Percentiles rank a stretch among this genome's conserved stretches.
Evolutionary conservation across 2,329 filamentous ascomycete genomes (phyloP).

Genomic region (Teratosphaeria nubilosa): DNA sequence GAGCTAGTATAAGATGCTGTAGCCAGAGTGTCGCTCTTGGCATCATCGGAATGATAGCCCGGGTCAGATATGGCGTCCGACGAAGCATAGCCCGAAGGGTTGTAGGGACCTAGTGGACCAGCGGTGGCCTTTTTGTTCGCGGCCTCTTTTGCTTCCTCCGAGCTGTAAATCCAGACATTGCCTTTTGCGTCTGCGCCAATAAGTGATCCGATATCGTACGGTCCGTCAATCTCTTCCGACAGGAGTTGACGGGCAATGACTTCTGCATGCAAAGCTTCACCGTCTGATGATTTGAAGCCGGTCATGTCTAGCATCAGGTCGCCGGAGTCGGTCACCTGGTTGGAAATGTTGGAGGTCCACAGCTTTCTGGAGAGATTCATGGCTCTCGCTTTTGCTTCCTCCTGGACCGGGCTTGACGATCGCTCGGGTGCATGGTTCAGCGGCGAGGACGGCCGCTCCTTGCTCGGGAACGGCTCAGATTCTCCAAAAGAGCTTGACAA

Average conservation of each 20-base stretch:
- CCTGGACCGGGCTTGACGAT: constrained; percentile 43
- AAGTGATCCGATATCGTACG: constrained; percentile 89
- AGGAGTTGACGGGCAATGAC: constrained; percentile 88
- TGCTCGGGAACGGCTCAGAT: constrained; percentile 13
- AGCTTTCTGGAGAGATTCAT: constrained; percentile 78
- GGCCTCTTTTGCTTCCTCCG: constrained; percentile 86
- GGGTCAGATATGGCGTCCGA: constrained; percentile 85
- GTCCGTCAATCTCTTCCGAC: constrained; percentile 83
- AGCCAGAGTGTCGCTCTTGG: constrained; percentile 42
- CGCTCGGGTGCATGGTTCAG: constrained; percentile 26
- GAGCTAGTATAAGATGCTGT: constrained; percentile 24
- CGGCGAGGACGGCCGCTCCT: constrained; percentile 13
- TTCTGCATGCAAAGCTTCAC: constrained; percentile 83
- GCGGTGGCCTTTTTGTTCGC: constrained; percentile 54
- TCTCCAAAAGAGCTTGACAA: constrained; percentile 26
- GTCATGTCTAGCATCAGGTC: constrained; percentile 98
- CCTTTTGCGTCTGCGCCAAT: constrained; percentile 93
- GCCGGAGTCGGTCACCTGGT: constrained; percentile 80
- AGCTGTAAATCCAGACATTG: constrained; percentile 99
- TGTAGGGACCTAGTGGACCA: constrained; percentile 37
- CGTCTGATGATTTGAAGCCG: constrained; percentile 87
- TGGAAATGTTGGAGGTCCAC: constrained; percentile 82
- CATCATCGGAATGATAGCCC: constrained; percentile 86
- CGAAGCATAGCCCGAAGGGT: constrained; percentile 44
- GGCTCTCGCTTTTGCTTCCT: constrained; percentile 68